These are phyloP conservation scores for Haplosporangium gracile DNA, from an alignment of 192 early-diverging fungal species.

Conservation along the genomic window DNA sequence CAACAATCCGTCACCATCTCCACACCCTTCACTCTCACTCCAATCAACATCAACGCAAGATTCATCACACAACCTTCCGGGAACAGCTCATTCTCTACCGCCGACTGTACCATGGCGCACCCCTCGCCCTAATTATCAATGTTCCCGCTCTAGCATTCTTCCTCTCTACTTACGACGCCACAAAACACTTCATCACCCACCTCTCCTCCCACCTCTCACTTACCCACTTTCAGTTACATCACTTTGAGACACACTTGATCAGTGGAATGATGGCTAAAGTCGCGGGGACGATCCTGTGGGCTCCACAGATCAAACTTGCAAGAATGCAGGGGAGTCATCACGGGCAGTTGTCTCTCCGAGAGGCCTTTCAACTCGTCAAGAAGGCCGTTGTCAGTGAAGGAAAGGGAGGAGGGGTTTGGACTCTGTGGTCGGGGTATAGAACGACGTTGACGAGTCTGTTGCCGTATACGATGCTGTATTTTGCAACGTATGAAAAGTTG, in stretches of 20 bases:
- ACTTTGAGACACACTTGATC: slow-evolving; percentile 34
- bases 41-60: slow-evolving; percentile 11
- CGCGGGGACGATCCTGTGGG: slow-evolving; percentile 28
- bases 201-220: background rate
- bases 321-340: background rate
- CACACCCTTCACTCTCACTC: background rate
- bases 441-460: slow-evolving; percentile 18
- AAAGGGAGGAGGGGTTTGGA: background rate
- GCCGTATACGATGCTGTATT: slow-evolving; percentile 48
- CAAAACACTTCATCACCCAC: slow-evolving; percentile 14
- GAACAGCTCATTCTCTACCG: slow-evolving; percentile 15
- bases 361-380: slow-evolving; percentile 12
- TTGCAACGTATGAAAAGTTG: slow-evolving; percentile 43
- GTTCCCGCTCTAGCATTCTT: slow-evolving; percentile 40
- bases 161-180: slow-evolving; percentile 41
- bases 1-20: slow-evolving; percentile 14
- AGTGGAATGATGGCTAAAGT: slow-evolving; percentile 43
- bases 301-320: slow-evolving; percentile 20
- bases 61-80: background rate
- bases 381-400: slow-evolving; percentile 4
- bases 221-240: slow-evolving; percentile 5
- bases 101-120: slow-evolving; percentile 24
- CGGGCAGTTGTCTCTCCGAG: slow-evolving; percentile 18
- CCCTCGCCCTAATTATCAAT: slow-evolving; percentile 34
- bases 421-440: slow-evolving; percentile 44